Evolutionary conservation across 75 land plant genomes (phyloP).

Genomic region (Pseudotsuga menziesii): DNA sequence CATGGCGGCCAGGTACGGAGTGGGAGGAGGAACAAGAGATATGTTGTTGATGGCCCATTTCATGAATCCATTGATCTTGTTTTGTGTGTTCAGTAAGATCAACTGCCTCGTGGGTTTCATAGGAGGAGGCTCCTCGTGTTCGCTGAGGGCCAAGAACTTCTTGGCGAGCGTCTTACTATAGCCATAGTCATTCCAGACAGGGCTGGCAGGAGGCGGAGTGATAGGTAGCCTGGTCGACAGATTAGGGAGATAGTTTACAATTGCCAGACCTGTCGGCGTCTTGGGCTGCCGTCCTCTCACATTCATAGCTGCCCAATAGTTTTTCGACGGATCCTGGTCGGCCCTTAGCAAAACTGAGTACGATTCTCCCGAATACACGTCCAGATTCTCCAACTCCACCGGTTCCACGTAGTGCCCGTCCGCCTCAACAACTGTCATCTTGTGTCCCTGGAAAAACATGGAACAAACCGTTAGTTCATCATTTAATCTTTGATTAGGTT

Average conservation of each 20-base stretch:
- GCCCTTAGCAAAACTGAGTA: slow-evolving; percentile 79
- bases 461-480: too few relatives aligned
- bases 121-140: slow-evolving; percentile 34
- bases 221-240: slow-evolving; percentile 23
- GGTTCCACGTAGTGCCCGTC: slow-evolving; percentile 88
- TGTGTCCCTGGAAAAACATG: slow-evolving; percentile 49
- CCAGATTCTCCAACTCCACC: slow-evolving; percentile 45
- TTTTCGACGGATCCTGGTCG: slow-evolving; percentile 47
- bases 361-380: slow-evolving; percentile 84
- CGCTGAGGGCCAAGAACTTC: slow-evolving; percentile 21
- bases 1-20: slow-evolving; percentile 57
- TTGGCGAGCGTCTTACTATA: slow-evolving; percentile 16
- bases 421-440: slow-evolving; percentile 82
- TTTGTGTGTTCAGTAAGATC: slow-evolving; percentile 67
- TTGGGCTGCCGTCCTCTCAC: slow-evolving; percentile 69
- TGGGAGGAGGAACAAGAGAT: slow-evolving; percentile 49
- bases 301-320: slow-evolving; percentile 67
- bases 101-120: slow-evolving; percentile 28
- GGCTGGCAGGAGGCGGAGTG: slow-evolving; percentile 40
- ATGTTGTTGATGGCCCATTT: slow-evolving; percentile 70
- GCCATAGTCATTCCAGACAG: slow-evolving; percentile 57
- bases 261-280: slow-evolving; percentile 62
- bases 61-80: slow-evolving; percentile 35
- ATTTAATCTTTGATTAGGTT: neutral
- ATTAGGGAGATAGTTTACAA: slow-evolving; percentile 56